Base-by-base conservation (phyloP, 345 rosid genomes). In the Eucalyptus brandiana region DNA sequence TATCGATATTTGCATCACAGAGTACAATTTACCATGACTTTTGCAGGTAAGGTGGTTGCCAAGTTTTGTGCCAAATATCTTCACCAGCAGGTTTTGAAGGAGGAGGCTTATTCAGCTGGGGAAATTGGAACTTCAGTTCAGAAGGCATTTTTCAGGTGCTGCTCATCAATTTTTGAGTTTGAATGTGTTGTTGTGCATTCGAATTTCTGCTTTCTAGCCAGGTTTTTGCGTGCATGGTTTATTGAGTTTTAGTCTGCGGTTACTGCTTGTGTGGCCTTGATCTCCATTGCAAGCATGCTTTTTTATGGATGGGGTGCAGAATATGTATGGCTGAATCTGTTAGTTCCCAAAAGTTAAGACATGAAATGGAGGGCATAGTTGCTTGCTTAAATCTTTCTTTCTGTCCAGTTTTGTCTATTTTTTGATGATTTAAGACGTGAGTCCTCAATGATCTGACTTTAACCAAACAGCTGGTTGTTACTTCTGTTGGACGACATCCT, bases 41-140 rank as follows among this genome's bases (percentile, higher is more conserved):
- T 92, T 92, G 58, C 94, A 97, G 99, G 99, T 86, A 97, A 96
- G 93, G 98, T 96, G 86, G 99, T 97, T 89, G 96, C 99, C 54
- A 97, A 97, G 91, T 97, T 97, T 91, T 97, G 98, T 88, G 97
- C 98, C 88, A 97, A 97, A 94, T 96, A 54, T 95, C 95, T 97
- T 89, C 99, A 97, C 89, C 97, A 91, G 90, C 98, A 97, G 92
- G 97, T 97, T 89, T 94, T 94, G 58, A 95, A 92, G 93, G 87
- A 91, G 88, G 98, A 96, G 62, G 95, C 95, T 49, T 97, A 94
- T 91, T 89, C 93, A 30, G 94, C 95, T 89, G 99, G 98, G 88
- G 99, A 96, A 86, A 91, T 95, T 28, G 97, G 93, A 89, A 93
- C 92, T 89, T 94, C 98, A 58, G 90, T 95, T 88, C 97, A 95